phyloP scores from a whole-genome alignment of 2,329 filamentous ascomycete species.

The Phialemonium atrogriseum region DNA sequence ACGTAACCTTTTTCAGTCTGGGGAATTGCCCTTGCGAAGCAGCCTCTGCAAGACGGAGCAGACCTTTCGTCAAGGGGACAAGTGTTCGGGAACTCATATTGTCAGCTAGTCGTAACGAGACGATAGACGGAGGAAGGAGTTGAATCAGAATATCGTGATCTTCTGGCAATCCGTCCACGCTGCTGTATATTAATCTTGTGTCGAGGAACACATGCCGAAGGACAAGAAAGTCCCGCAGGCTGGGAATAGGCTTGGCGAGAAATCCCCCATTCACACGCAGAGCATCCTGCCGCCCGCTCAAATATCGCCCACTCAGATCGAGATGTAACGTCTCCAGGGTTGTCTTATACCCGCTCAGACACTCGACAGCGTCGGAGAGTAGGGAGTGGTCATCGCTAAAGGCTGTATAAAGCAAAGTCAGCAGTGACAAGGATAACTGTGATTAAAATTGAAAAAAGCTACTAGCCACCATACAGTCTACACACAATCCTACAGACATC shows the following conservation, averaged over 20 bases:
- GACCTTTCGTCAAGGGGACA: neutral
- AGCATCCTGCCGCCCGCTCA: no score
- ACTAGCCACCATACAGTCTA: no score
- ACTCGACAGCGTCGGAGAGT: neutral
- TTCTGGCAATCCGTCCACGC: neutral
- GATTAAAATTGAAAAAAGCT: no score
- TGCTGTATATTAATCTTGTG: neutral
- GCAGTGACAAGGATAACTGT: no score
- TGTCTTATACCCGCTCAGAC: neutral
- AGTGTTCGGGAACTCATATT: neutral
- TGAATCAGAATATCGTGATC: neutral
- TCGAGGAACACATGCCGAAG: no score
- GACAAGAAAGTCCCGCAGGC: no score
- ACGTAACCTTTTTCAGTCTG: neutral
- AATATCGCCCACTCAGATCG: no score
- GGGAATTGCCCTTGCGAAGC: neutral
- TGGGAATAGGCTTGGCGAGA: no score
- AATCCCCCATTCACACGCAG: no score
- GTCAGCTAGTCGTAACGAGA: neutral
- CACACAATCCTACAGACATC: no score
- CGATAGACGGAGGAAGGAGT: neutral
- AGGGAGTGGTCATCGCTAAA: neutral
- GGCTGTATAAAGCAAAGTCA: no score
- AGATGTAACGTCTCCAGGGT: neutral
- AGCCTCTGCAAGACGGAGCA: no score